These are phyloP conservation scores for Ganoderma lucidum DNA, from an alignment of 1,284 basidiomycete genomes.

Conservation along the genomic window DNA sequence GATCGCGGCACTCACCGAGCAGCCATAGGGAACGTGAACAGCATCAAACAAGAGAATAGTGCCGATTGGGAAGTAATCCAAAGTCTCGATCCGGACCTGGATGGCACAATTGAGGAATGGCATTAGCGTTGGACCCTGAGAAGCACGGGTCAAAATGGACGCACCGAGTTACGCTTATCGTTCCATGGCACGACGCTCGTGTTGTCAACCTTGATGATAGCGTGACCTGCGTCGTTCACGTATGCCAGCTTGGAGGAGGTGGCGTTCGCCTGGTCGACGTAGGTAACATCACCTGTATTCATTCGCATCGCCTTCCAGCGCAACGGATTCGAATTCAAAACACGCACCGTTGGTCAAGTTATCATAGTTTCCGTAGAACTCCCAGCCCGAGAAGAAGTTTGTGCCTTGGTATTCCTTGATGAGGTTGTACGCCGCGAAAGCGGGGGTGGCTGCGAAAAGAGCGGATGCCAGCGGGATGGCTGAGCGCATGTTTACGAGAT, in stretches of 20 bases:
- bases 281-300: constrained; percentile 57
- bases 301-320: neutral
- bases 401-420: constrained; percentile 51
- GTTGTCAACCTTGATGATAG: constrained; percentile 77
- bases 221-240: constrained; percentile 57
- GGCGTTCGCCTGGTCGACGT: constrained; percentile 54
- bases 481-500: constrained; percentile 25
- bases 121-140: neutral
- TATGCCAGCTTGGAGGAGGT: constrained; percentile 57
- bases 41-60: constrained; percentile 68
- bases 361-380: constrained; percentile 61
- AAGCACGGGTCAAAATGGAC: constrained; percentile 42
- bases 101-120: neutral
- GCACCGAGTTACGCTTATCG: constrained; percentile 74
- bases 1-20: constrained; percentile 45
- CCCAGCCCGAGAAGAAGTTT: constrained; percentile 60
- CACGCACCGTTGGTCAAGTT: constrained; percentile 52
- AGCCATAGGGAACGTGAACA: constrained; percentile 65
- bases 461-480: constrained; percentile 31
- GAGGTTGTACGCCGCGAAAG: constrained; percentile 33
- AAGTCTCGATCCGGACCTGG: constrained; percentile 59
- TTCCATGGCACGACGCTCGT: constrained; percentile 63
- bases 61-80: constrained; percentile 57
- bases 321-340: neutral
- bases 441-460: constrained; percentile 28